phyloP scores from a whole-genome alignment of 2,329 filamentous ascomycete genomes.

The Cladophialophora immunda region DNA sequence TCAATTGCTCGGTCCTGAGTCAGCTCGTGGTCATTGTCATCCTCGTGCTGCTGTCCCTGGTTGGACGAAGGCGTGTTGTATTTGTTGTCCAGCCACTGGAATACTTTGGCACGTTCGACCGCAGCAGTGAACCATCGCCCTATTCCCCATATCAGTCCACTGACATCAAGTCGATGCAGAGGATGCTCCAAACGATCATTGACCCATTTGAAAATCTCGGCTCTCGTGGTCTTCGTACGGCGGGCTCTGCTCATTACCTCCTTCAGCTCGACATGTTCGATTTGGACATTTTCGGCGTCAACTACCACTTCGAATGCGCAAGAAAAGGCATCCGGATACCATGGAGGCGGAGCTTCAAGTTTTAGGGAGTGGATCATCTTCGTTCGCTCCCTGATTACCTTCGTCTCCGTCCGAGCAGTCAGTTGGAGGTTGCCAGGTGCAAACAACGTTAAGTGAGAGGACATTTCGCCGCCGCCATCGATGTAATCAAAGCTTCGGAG shows the following conservation, averaged over 20 bases:
- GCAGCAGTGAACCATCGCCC: conserved; percentile 38
- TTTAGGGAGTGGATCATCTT: conserved; percentile 34
- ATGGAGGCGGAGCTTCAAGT: conserved; percentile 36
- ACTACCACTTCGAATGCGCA: conserved; percentile 33
- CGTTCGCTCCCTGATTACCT: conserved; percentile 20
- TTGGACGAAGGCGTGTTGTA: conserved; percentile 16
- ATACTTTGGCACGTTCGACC: conserved; percentile 37
- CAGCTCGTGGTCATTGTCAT: conserved; percentile 12
- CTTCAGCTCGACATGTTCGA: conserved; percentile 28
- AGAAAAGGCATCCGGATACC: conserved; percentile 32
- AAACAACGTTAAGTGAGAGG: conserved; percentile 37
- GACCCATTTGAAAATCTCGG: conserved; percentile 37
- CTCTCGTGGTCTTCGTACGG: conserved; percentile 5
- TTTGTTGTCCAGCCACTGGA: conserved; percentile 27
- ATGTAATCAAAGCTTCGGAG: background rate
- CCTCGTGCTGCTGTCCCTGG: background rate
- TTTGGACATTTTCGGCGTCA: conserved; percentile 29
- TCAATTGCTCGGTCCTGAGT: conserved; percentile 21
- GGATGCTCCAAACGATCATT: conserved; percentile 29
- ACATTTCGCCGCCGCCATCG: background rate
- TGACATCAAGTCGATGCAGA: conserved; percentile 35
- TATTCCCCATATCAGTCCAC: conserved; percentile 38
- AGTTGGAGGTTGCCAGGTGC: conserved; percentile 38
- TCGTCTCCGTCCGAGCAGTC: conserved; percentile 25
- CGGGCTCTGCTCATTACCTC: conserved; percentile 13